These are phyloP conservation scores for Pseudocercospora crystallina DNA, from an alignment of 2,329 filamentous ascomycete species.

Conservation along the genomic window DNA sequence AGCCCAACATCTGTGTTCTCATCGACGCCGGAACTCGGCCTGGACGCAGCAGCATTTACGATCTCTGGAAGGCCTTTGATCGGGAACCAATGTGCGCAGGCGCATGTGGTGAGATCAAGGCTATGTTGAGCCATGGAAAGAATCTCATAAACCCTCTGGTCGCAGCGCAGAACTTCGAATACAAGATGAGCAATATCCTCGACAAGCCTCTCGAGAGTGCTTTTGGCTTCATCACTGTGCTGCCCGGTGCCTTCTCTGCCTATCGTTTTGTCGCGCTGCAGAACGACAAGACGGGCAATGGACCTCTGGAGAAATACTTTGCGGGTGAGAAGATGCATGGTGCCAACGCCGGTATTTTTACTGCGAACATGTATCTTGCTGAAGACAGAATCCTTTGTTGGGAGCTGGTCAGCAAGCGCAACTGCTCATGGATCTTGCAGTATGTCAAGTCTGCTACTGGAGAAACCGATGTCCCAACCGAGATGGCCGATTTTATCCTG, in stretches of 20 bases:
- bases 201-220: conserved; percentile 97
- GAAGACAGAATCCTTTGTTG: conserved; percentile 99
- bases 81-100: conserved; percentile 96
- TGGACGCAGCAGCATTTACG: conserved; percentile 91
- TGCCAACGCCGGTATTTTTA: conserved; percentile 91
- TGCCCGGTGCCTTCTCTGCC: conserved; percentile 97
- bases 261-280: conserved; percentile 93
- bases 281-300: conserved; percentile 92
- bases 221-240: conserved; percentile 95
- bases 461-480: conserved; percentile 94
- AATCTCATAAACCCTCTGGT: conserved; percentile 91
- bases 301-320: conserved; percentile 95
- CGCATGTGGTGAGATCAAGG: conserved; percentile 98
- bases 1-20: conserved; percentile 95
- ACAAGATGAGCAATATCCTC: conserved; percentile 99
- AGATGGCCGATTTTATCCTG: conserved; percentile 90
- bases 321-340: conserved; percentile 94
- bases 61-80: conserved; percentile 98
- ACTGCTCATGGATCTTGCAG: conserved; percentile 95
- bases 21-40: conserved; percentile 95
- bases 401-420: conserved; percentile 94
- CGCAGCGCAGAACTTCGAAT: conserved; percentile 97
- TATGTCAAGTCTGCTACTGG: conserved; percentile 98
- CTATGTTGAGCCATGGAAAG: conserved; percentile 86
- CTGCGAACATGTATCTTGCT: conserved; percentile 98